Percentiles rank a stretch among this genome's conserved stretches.
Conservation (phyloP, 345 rosid species). For the Bruguiera sexangula region DNA sequence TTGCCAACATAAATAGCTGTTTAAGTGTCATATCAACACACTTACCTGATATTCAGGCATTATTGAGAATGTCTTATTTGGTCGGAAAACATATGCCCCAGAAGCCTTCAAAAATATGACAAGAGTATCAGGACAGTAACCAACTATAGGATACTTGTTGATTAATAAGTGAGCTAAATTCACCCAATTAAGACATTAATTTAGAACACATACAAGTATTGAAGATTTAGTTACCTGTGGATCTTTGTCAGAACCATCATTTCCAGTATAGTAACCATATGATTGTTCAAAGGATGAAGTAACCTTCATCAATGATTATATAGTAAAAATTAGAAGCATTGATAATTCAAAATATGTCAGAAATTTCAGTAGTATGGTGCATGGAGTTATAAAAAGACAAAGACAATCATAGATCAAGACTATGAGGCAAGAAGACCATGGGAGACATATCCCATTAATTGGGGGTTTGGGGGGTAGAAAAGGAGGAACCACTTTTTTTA, state of each 20-base stretch:
- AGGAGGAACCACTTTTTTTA: not conserved
- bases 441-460: too few species aligned
- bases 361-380: not conserved
- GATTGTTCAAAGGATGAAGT: conserved; percentile 55
- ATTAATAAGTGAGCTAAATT: conserved; percentile 9
- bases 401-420: too few species aligned
- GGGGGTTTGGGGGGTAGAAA: not conserved
- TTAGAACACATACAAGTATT: not conserved
- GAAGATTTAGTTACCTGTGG: conserved; percentile 61
- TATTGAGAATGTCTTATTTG: conserved; percentile 52
- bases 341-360: too few species aligned
- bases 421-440: too few species aligned
- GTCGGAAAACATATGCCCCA: conserved; percentile 94
- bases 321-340: not conserved
- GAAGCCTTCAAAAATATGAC: conserved; percentile 58
- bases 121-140: not conserved
- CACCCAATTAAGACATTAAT: not conserved
- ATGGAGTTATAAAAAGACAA: not conserved
- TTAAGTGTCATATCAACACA: conserved; percentile 13
- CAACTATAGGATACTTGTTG: not conserved
- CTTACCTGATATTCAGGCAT: conserved; percentile 53
- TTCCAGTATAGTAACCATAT: conserved; percentile 76
- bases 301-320: conserved; percentile 38
- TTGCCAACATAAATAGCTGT: conserved; percentile 1
- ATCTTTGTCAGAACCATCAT: conserved; percentile 83